phyloP scores from a whole-genome alignment of 805 yeast genomes.

The Starmerella floris region DNA sequence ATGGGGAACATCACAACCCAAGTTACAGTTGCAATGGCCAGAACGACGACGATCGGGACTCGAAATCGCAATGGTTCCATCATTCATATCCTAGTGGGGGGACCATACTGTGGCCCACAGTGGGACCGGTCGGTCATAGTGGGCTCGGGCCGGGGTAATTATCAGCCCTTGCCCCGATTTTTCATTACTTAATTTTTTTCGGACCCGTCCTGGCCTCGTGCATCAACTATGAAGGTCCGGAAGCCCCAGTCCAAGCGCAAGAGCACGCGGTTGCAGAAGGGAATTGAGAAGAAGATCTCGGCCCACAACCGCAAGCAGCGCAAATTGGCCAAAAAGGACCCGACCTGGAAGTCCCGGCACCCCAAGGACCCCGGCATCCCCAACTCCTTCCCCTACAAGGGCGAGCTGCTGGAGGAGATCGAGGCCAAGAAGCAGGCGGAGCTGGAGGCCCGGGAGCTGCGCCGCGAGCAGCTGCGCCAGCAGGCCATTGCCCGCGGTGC shows the following conservation, averaged over 20 bases:
- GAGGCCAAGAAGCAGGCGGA: conserved; percentile 38
- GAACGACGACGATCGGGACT: no score
- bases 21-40: no score
- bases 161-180: no score
- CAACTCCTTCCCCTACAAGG: conserved; percentile 86
- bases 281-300: conserved; percentile 87
- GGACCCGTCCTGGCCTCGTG: not conserved
- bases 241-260: conserved; percentile 46
- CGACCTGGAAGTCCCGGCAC: conserved; percentile 78
- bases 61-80: no score
- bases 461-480: conserved; percentile 27
- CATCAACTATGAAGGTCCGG: conserved; percentile 21
- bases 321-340: conserved; percentile 73
- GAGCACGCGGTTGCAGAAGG: conserved; percentile 88
- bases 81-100: no score
- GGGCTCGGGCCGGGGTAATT: no score
- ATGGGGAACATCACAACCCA: no score
- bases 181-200: conserved; percentile 2
- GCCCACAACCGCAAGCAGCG: conserved; percentile 80
- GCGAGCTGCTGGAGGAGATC: conserved; percentile 48
- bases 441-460: conserved; percentile 30
- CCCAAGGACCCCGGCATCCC: conserved; percentile 94
- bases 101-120: no score
- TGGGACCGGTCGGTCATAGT: no score
- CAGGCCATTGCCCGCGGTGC: conserved; percentile 30